Evolutionary conservation across 768 basidiomycete species (phyloP), one percentile per base, ranked within the genome.

Genomic region (Sistotremastrum niveocremeum): DNA sequence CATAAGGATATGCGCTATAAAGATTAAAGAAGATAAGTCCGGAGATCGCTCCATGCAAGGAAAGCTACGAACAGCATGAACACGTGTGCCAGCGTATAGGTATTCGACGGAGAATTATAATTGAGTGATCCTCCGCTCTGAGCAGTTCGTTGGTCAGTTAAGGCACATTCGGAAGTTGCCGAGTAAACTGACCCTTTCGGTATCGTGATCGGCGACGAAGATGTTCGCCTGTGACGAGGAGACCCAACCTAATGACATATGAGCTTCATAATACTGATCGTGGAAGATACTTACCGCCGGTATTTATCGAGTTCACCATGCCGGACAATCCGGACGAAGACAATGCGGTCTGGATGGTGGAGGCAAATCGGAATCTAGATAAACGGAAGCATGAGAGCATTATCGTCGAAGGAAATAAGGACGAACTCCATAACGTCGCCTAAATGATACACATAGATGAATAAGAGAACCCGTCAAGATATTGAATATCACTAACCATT

Each of bases 141-240:
- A 1, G 41, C 5, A 8, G 3, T 7, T n/a, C 31, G 2, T 42
- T n/a, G 12, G 32, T 5, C 34, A 48, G 33, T 44, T 9, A 44
- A 20, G 31, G 11, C 3, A 33, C 11, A 3, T 6, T 42, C 20
- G 36, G 30, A 41, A 42, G 11, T 31, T 5, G 39, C 30, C 8
- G n/a, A 5, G 34, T 33, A 28, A 5, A 51, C 65, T 43, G 46
- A 65, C 66, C 36, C 81, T 62, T 57, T 82, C 81, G 1, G 80
- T 82, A 51, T 83, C 81, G 47, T 82, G 81, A 52, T 83, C 80
- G 0, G 73, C 64, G 4, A 82, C 78, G 48, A 82, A 82, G 5
- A 76, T 71, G 51, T 82, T 83, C 0, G 80, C 79, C 10, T 54
- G 51, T 0, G 57, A 61, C 2, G 77, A 67, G 0, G 71, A 38